Conservation (phyloP, 2,329 filamentous ascomycete genomes). For the Claviceps sp. region DNA sequence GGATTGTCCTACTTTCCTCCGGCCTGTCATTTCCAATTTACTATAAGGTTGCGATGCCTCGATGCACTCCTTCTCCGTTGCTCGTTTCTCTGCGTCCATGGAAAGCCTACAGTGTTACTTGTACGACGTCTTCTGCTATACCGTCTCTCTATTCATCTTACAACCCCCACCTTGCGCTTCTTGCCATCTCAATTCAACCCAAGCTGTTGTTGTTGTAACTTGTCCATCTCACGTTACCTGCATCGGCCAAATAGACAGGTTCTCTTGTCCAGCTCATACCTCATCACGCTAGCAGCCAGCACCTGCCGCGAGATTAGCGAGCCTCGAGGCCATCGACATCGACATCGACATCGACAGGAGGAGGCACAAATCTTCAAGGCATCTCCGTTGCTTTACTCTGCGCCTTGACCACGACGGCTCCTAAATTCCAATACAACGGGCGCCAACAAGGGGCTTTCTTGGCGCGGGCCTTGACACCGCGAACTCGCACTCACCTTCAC, state of each 20-base stretch:
- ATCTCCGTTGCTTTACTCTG: background rate
- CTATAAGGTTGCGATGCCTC: conserved; percentile 45
- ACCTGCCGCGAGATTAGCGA: too few species aligned
- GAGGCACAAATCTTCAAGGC: background rate
- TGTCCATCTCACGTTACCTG: background rate
- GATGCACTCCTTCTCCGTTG: conserved; percentile 15
- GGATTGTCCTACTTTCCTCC: background rate
- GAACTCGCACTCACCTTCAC: background rate
- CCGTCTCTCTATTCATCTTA: conserved; percentile 5
- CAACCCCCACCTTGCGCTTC: background rate
- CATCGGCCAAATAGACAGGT: background rate
- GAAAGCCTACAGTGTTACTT: conserved; percentile 7
- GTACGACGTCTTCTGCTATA: conserved; percentile 5
- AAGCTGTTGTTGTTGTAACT: background rate
- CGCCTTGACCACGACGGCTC: background rate
- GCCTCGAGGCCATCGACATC: too few species aligned
- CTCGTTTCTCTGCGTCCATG: conserved; percentile 12
- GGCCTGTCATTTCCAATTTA: conserved; percentile 4
- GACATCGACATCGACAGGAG: background rate
- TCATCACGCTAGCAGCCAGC: background rate
- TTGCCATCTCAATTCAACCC: background rate
- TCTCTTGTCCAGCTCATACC: background rate
- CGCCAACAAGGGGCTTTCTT: background rate
- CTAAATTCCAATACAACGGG: background rate
- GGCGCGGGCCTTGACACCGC: background rate